Evolutionary conservation across 2,329 filamentous ascomycete species (phyloP).

Genomic region (Dactylellina sp.): DNA sequence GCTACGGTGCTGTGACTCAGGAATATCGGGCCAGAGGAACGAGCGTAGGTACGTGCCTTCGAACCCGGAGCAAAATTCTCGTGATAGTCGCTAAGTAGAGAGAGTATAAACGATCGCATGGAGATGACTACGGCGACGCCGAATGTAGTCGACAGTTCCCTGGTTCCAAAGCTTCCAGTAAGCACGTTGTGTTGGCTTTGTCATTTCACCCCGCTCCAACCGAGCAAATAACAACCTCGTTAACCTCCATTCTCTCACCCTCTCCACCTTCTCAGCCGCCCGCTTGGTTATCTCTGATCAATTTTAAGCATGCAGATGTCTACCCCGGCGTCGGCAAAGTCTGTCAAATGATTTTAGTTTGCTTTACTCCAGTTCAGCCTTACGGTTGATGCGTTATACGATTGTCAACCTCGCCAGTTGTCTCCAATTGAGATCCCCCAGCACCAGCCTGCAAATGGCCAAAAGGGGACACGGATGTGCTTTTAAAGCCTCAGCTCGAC

Average conservation of each 20-base stretch:
- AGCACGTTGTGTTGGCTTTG: conserved; percentile 49
- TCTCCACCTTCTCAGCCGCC: conserved; percentile 10
- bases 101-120: not conserved
- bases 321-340: not conserved
- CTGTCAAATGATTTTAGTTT: conserved; percentile 4
- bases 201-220: conserved; percentile 27
- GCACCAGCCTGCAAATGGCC: conserved; percentile 25
- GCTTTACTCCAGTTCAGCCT: conserved; percentile 47
- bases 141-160: conserved; percentile 27
- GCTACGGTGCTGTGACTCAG: conserved; percentile 15
- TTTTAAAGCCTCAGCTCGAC: conserved; percentile 40
- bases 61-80: conserved; percentile 21
- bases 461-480: conserved; percentile 17
- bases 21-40: not conserved
- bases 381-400: conserved; percentile 13
- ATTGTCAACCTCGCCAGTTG: conserved; percentile 45
- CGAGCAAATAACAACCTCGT: conserved; percentile 28
- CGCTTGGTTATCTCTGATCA: not conserved
- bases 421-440: conserved; percentile 5
- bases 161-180: conserved; percentile 5
- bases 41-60: no score
- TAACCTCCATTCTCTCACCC: conserved; percentile 4
- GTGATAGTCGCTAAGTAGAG: conserved; percentile 31
- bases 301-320: conserved; percentile 4
- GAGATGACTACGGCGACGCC: conserved; percentile 50